Conservation (phyloP, 306 rosid species). For the Cicer cuneatum region DNA sequence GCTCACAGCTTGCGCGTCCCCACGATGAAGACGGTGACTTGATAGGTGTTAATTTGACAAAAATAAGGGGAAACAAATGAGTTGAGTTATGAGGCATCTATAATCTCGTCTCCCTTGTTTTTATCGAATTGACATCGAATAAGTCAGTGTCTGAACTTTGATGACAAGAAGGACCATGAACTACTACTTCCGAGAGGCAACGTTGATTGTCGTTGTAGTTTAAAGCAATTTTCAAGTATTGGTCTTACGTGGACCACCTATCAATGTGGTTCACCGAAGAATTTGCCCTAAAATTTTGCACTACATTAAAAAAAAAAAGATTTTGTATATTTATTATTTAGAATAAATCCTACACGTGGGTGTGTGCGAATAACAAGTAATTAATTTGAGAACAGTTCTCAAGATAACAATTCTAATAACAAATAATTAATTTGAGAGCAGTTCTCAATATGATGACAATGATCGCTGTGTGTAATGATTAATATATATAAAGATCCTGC, state of each 20-base stretch:
- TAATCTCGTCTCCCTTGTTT: neutral
- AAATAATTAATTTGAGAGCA: constrained; percentile 21
- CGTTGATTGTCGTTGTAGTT: neutral
- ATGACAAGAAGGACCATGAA: no score
- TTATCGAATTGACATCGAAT: neutral
- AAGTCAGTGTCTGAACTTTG: neutral
- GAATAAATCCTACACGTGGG: neutral
- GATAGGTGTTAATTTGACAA: neutral
- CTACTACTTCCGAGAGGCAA: neutral
- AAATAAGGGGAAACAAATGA: neutral
- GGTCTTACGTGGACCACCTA: neutral
- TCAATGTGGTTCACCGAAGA: neutral
- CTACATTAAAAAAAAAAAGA: neutral
- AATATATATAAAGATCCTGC: constrained; percentile 19
- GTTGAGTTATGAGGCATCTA: neutral
- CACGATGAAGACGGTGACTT: neutral
- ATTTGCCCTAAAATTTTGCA: neutral
- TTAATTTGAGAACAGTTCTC: constrained; percentile 23
- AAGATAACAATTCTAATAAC: neutral
- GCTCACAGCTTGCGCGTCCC: neutral
- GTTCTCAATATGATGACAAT: constrained; percentile 6
- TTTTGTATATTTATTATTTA: neutral
- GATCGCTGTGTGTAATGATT: neutral
- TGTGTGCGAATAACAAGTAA: constrained; percentile 15
- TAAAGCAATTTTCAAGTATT: neutral